phyloP scores from a whole-genome alignment of 306 rosid genomes.

The Cucurbita ficifolia region DNA sequence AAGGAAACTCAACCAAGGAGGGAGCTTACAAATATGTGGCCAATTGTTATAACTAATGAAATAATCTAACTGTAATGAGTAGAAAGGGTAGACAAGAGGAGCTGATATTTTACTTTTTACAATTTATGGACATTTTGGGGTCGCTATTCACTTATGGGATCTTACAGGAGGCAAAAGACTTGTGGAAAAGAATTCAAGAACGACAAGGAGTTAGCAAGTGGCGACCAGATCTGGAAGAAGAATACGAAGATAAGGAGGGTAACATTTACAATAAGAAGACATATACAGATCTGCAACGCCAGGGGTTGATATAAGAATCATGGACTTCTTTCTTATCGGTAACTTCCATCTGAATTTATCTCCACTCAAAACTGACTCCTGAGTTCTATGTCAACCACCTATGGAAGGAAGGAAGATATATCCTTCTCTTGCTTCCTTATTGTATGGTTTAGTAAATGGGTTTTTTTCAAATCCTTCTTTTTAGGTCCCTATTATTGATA shows the following conservation, averaged over 20 bases:
- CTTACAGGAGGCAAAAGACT: slow-evolving; percentile 83
- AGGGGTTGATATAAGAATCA: slow-evolving; percentile 59
- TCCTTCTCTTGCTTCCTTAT: background rate
- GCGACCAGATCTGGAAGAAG: slow-evolving; percentile 99
- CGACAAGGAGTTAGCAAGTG: slow-evolving; percentile 85
- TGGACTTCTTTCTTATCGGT: background rate
- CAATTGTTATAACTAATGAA: background rate
- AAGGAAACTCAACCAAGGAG: background rate
- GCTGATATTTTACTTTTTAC: background rate
- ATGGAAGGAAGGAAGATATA: background rate
- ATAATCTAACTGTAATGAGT: background rate
- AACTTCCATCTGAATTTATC: background rate
- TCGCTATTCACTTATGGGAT: background rate
- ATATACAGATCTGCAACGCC: slow-evolving; percentile 87
- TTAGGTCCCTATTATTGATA: background rate
- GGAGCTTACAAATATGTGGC: background rate
- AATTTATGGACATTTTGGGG: background rate
- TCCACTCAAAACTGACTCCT: background rate
- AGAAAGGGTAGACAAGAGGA: background rate
- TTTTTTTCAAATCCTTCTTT: background rate
- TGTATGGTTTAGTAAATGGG: background rate
- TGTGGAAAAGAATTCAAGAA: slow-evolving; percentile 88
- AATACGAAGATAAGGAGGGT: slow-evolving; percentile 96
- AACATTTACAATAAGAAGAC: slow-evolving; percentile 97
- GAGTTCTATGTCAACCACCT: background rate